Conservation (phyloP, 371 early-diverging fungal genomes). For the Mortierella sp. region DNA sequence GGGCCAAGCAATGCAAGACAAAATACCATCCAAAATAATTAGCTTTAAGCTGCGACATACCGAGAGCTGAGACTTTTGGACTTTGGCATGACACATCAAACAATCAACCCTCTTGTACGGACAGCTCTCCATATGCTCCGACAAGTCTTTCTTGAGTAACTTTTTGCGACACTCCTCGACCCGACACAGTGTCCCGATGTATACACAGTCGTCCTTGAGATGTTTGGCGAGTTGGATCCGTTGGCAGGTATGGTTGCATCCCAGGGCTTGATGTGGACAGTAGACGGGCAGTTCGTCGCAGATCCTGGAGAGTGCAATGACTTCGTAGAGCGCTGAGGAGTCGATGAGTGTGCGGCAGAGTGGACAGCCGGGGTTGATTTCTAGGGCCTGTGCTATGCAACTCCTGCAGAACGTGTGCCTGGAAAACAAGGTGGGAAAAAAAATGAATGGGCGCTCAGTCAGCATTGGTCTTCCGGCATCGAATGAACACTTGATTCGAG, state of each 20-base stretch:
- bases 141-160: conserved; percentile 69
- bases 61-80: conserved; percentile 57
- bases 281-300: conserved; percentile 77
- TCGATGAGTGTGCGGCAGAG: conserved; percentile 71
- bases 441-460: not conserved
- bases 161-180: conserved; percentile 71
- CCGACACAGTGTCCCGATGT: conserved; percentile 67
- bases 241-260: conserved; percentile 73
- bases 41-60: conserved; percentile 2
- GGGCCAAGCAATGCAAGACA: not conserved
- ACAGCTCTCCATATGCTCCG: conserved; percentile 69
- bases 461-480: not conserved
- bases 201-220: conserved; percentile 71
- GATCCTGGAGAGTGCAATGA: conserved; percentile 75
- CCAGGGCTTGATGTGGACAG: conserved; percentile 70
- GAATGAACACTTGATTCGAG: not conserved
- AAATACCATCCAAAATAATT: not conserved
- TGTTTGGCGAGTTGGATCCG: conserved; percentile 71
- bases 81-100: conserved; percentile 69
- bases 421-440: not conserved
- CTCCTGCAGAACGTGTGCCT: conserved; percentile 79
- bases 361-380: conserved; percentile 71
- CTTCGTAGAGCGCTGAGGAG: conserved; percentile 66
- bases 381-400: conserved; percentile 73
- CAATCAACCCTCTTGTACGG: conserved; percentile 72